phyloP scores from a whole-genome alignment of 495 filamentous ascomycete species.

The Xylaria palmicola region DNA sequence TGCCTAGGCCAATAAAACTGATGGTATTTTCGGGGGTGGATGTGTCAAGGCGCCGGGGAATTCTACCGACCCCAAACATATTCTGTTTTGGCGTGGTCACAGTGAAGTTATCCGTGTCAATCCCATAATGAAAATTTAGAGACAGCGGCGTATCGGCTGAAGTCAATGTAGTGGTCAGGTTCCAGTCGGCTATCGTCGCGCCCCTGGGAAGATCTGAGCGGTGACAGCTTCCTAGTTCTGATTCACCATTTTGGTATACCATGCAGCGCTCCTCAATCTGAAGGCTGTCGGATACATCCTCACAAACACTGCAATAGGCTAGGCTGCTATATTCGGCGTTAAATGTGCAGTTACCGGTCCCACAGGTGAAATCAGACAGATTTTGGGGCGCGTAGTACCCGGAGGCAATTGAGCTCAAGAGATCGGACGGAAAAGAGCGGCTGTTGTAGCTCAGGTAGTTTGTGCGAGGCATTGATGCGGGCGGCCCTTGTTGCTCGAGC shows the following conservation, averaged over 20 bases:
- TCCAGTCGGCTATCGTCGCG: neutral
- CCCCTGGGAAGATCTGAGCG: neutral
- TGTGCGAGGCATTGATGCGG: constrained; percentile 13
- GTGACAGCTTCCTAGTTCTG: neutral
- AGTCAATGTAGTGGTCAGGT: neutral
- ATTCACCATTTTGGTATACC: neutral
- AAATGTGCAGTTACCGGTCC: constrained; percentile 17
- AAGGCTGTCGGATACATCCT: constrained; percentile 11
- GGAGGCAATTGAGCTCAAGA: constrained; percentile 1
- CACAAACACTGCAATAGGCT: constrained; percentile 18
- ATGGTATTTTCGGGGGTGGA: neutral
- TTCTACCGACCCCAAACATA: neutral
- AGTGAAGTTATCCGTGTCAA: neutral
- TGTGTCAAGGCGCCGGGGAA: neutral
- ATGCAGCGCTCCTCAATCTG: neutral
- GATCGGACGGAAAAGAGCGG: constrained; percentile 7
- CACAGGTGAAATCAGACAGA: constrained; percentile 4
- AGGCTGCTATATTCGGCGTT: constrained; percentile 8
- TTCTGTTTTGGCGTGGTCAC: neutral
- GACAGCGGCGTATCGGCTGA: neutral
- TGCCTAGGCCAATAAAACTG: neutral
- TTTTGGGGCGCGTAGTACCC: constrained; percentile 5
- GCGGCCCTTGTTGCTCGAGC: neutral
- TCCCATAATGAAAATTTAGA: neutral
- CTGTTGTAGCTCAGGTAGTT: constrained; percentile 10